These are phyloP conservation scores for Penicillium goetzii DNA, from an alignment of 495 filamentous ascomycete genomes.

Conservation along the genomic window DNA sequence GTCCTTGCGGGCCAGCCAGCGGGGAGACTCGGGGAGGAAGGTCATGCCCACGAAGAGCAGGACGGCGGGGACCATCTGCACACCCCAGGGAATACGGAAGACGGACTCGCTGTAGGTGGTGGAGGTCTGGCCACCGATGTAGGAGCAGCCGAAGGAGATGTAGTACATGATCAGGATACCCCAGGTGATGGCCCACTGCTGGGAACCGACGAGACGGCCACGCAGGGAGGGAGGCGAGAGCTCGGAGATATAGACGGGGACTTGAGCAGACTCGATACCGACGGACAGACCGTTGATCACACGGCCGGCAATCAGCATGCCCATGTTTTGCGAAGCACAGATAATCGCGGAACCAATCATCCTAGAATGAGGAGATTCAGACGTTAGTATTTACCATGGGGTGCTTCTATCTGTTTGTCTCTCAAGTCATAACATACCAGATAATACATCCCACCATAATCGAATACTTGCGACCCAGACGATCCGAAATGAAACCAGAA, in stretches of 20 bases:
- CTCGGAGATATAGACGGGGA: constrained; percentile 82
- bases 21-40: constrained; percentile 76
- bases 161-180: constrained; percentile 85
- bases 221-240: constrained; percentile 71
- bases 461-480: constrained; percentile 66
- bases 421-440: constrained; percentile 49
- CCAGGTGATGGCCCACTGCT: constrained; percentile 85
- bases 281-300: constrained; percentile 79
- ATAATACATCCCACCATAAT: constrained; percentile 68
- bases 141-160: constrained; percentile 77
- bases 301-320: constrained; percentile 74
- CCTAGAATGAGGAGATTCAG: constrained; percentile 34
- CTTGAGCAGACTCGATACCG: constrained; percentile 79
- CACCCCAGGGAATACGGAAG: constrained; percentile 77
- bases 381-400: neutral
- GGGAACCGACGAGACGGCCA: constrained; percentile 71
- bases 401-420: neutral
- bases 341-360: constrained; percentile 68
- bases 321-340: constrained; percentile 74
- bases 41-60: constrained; percentile 65
- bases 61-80: constrained; percentile 75
- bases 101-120: constrained; percentile 49
- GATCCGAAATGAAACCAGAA: constrained; percentile 71
- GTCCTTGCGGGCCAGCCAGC: constrained; percentile 77
- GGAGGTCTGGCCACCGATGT: constrained; percentile 47